These are phyloP conservation scores for Alternaria atra DNA, from an alignment of 2,329 filamentous ascomycete genomes.

Conservation along the genomic window DNA sequence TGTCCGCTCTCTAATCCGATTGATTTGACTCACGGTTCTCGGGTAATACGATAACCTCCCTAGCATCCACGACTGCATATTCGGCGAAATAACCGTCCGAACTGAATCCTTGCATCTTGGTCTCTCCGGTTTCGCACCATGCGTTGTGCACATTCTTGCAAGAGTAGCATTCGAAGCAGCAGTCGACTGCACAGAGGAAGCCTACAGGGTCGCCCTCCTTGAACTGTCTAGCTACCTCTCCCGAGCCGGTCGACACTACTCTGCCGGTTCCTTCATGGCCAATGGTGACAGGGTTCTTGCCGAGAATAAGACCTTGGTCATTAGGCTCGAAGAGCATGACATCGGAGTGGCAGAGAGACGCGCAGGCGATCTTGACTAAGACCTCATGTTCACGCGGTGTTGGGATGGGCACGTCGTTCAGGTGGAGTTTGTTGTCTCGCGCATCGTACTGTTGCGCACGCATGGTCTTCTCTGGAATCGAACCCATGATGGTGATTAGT, in stretches of 20 bases:
- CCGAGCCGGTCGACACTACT: slow-evolving; percentile 37
- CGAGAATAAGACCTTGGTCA: slow-evolving; percentile 43
- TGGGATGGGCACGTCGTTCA: slow-evolving; percentile 58
- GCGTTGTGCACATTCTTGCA: slow-evolving; percentile 43
- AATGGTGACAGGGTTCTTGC: slow-evolving; percentile 44
- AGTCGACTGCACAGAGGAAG: slow-evolving; percentile 45
- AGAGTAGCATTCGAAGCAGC: slow-evolving; percentile 43
- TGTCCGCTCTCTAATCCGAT: neutral
- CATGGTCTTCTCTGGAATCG: slow-evolving; percentile 32
- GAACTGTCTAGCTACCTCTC: slow-evolving; percentile 38
- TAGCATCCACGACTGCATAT: slow-evolving; percentile 42
- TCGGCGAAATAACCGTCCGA: slow-evolving; percentile 44
- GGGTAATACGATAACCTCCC: slow-evolving; percentile 40
- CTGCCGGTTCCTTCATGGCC: slow-evolving; percentile 45
- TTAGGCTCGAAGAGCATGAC: slow-evolving; percentile 50
- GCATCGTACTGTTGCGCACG: slow-evolving; percentile 44
- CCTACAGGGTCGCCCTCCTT: slow-evolving; percentile 45
- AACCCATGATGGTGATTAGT: slow-evolving; percentile 20
- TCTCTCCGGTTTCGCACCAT: slow-evolving; percentile 41
- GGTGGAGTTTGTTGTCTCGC: slow-evolving; percentile 49
- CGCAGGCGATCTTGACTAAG: slow-evolving; percentile 51
- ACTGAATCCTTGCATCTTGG: slow-evolving; percentile 43
- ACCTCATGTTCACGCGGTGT: slow-evolving; percentile 54
- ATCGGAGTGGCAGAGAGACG: slow-evolving; percentile 54
- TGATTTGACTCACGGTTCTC: slow-evolving; percentile 29